A percentile compares a stretch with the other conserved stretches of the same genome.
Conservation (phyloP, 768 basidiomycete genomes). For the Suillus paluster region DNA sequence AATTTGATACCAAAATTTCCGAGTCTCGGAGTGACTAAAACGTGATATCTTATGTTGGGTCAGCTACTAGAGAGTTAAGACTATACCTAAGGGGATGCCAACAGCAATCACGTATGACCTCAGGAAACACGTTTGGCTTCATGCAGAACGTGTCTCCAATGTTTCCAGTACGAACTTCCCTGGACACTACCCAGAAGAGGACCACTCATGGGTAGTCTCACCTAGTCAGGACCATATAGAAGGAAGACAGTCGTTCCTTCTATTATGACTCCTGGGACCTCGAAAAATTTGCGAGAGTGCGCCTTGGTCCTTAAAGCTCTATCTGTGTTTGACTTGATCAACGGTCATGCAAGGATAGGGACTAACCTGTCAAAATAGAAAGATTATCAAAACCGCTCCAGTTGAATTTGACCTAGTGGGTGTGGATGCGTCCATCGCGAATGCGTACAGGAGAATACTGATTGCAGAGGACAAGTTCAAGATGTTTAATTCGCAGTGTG, state of each 20-base stretch:
- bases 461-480: constrained; percentile 82
- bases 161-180: constrained; percentile 92
- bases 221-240: too few species aligned
- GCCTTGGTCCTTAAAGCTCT: constrained; percentile 23
- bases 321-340: constrained; percentile 8
- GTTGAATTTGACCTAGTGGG: constrained; percentile 97
- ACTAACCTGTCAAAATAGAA: constrained; percentile 72
- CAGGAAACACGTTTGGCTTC: constrained; percentile 65
- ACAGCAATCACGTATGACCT: constrained; percentile 36
- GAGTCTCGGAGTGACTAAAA: too few species aligned
- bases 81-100: background rate
- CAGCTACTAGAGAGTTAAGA: too few species aligned
- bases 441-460: constrained; percentile 89
- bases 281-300: constrained; percentile 73
- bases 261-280: too few species aligned
- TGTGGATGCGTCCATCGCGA: constrained; percentile 95
- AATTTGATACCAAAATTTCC: too few species aligned
- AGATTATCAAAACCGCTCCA: constrained; percentile 79
- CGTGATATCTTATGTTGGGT: too few species aligned
- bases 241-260: too few species aligned
- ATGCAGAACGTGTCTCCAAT: constrained; percentile 73
- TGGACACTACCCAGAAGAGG: constrained; percentile 84
- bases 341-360: constrained; percentile 52
- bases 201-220: too few species aligned
- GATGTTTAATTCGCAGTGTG: background rate